Evolutionary conservation across 805 yeast genomes (phyloP).

Genomic region (Metschnikowia sp.): DNA sequence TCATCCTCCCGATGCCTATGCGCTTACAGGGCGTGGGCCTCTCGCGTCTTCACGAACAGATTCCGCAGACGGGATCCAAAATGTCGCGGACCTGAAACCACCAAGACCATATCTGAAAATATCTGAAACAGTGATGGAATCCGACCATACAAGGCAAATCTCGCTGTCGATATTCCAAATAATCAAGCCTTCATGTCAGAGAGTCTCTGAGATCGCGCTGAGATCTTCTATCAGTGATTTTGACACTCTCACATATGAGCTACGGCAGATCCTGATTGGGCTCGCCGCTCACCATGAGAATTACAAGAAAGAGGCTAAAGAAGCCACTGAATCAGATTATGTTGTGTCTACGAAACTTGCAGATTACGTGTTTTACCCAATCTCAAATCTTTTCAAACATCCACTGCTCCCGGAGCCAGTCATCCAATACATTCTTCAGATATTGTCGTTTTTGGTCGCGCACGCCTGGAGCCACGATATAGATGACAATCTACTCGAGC

Average conservation of each 20-base stretch:
- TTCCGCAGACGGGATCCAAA: neutral
- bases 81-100: neutral
- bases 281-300: slow-evolving; percentile 2
- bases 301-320: neutral
- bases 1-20: neutral
- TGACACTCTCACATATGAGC: slow-evolving; percentile 1
- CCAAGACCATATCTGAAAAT: too few relatives aligned
- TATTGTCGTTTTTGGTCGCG: slow-evolving; percentile 27
- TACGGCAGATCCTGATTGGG: slow-evolving; percentile 8
- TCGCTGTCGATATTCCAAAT: slow-evolving; percentile 27
- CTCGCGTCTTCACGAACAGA: neutral
- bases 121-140: slow-evolving; percentile 8
- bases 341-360: slow-evolving; percentile 31
- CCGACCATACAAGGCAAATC: slow-evolving; percentile 12
- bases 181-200: slow-evolving; percentile 31
- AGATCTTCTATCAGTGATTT: slow-evolving; percentile 9
- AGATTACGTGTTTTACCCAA: slow-evolving; percentile 41
- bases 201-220: slow-evolving; percentile 24
- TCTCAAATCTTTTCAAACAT: slow-evolving; percentile 31
- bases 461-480: slow-evolving; percentile 29
- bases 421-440: slow-evolving; percentile 22
- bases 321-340: slow-evolving; percentile 14
- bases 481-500: slow-evolving; percentile 28
- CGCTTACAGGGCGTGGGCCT: slow-evolving; percentile 3
- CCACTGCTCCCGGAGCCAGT: slow-evolving; percentile 21